phyloP scores from a whole-genome alignment of 768 basidiomycete genomes.

The Sporobolomyces phaffii region DNA sequence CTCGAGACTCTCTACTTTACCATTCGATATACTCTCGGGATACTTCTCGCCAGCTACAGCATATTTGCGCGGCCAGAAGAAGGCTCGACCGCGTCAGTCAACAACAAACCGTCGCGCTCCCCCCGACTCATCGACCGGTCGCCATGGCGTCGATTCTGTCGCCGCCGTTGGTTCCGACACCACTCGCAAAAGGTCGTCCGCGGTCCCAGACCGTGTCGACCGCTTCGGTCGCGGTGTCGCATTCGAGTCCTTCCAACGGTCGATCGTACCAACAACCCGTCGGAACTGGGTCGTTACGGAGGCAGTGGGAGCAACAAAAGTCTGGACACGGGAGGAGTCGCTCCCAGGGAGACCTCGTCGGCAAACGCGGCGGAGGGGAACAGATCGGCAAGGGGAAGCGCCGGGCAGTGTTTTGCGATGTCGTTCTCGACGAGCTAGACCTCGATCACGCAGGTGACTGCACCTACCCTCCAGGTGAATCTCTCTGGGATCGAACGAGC shows the following conservation, averaged over 20 bases:
- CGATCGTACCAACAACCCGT: constrained; percentile 28
- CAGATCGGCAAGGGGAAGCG: constrained; percentile 6
- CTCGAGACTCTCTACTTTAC: too few species aligned
- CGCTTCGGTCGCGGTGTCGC: not conserved
- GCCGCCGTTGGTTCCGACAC: constrained; percentile 5
- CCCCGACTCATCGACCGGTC: not conserved
- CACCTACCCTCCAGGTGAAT: constrained; percentile 16
- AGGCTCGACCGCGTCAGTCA: too few species aligned
- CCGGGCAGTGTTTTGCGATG: constrained; percentile 27
- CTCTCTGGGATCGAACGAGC: too few species aligned
- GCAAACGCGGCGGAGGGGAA: not conserved
- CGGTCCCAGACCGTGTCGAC: constrained; percentile 17
- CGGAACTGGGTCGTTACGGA: constrained; percentile 9
- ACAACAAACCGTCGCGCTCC: not conserved
- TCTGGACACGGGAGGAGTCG: constrained; percentile 1
- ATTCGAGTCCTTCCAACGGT: not conserved
- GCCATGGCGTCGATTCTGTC: constrained; percentile 6
- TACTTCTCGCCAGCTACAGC: too few species aligned
- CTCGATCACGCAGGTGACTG: not conserved
- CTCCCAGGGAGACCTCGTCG: constrained; percentile 13
- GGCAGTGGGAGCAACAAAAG: not conserved
- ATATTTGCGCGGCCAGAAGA: too few species aligned
- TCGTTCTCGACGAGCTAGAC: constrained; percentile 25
- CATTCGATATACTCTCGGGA: too few species aligned
- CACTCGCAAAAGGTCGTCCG: not conserved